Conservation (phyloP, 2,329 filamentous ascomycete species). For the Dothideomycetes sp. region DNA sequence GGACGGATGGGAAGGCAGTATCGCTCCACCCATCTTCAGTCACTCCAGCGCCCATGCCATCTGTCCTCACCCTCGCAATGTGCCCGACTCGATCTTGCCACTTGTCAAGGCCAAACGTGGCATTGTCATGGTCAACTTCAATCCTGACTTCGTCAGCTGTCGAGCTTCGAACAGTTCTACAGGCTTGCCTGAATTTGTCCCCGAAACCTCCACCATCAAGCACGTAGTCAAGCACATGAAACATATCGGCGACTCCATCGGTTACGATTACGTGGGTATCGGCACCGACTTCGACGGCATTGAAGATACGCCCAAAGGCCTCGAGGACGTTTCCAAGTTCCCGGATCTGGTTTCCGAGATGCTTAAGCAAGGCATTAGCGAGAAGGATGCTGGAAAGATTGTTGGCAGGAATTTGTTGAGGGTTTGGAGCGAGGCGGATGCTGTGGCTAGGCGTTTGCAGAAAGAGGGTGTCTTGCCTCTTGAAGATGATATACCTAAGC, state of each 20-base stretch:
- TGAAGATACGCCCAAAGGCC: conserved; percentile 52
- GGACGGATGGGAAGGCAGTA: conserved; percentile 58
- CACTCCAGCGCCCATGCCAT: conserved; percentile 74
- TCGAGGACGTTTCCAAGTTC: conserved; percentile 80
- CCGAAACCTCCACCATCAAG: conserved; percentile 60
- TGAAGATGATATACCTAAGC: conserved; percentile 32
- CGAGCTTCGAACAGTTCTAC: conserved; percentile 44
- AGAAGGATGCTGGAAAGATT: conserved; percentile 63
- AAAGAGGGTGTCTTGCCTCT: conserved; percentile 31
- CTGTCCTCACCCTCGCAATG: conserved; percentile 84
- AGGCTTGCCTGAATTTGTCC: conserved; percentile 57
- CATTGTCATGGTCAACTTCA: conserved; percentile 87
- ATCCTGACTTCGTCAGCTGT: conserved; percentile 75
- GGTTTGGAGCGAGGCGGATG: conserved; percentile 74
- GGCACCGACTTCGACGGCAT: conserved; percentile 89
- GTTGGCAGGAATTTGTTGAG: conserved; percentile 73
- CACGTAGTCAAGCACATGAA: conserved; percentile 74
- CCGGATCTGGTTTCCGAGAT: conserved; percentile 70
- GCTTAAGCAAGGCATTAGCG: conserved; percentile 62
- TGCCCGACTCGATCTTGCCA: conserved; percentile 71
- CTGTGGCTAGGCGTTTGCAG: conserved; percentile 59
- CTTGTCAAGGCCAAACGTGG: conserved; percentile 65
- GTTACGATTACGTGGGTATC: conserved; percentile 78
- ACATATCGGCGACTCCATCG: conserved; percentile 73
- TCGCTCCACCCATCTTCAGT: conserved; percentile 78